These are phyloP conservation scores for Purshia tridentata DNA, from an alignment of 306 rosid genomes.

Conservation along the genomic window DNA sequence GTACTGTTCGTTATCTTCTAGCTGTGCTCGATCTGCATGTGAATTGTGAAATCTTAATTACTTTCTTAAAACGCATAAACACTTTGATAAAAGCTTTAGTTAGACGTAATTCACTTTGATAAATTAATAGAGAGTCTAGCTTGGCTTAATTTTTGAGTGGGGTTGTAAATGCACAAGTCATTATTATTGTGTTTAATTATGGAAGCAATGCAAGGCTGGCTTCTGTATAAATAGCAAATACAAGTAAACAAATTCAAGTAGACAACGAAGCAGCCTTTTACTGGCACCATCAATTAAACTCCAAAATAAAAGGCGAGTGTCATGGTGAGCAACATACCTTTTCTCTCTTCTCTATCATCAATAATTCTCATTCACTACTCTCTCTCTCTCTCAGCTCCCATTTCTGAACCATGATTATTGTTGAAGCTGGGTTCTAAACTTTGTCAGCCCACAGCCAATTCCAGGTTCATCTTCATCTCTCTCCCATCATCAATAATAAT, in stretches of 20 bases:
- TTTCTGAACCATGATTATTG: background rate
- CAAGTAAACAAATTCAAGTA: too few relatives aligned
- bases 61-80: too few relatives aligned
- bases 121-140: too few relatives aligned
- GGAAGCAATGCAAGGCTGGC: background rate
- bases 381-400: background rate
- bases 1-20: too few relatives aligned
- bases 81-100: too few relatives aligned
- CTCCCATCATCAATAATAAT: background rate
- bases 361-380: background rate
- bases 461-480: conserved; percentile 12
- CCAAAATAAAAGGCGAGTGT: background rate
- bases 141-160: too few relatives aligned
- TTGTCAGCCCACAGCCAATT: background rate
- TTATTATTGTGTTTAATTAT: too few relatives aligned
- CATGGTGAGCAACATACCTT: background rate
- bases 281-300: background rate
- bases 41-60: too few relatives aligned
- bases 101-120: too few relatives aligned
- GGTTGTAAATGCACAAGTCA: too few relatives aligned
- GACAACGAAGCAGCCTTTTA: too few relatives aligned
- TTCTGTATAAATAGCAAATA: background rate
- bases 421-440: background rate
- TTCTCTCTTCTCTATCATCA: background rate
- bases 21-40: too few relatives aligned